Percentiles rank a stretch among this genome's conserved stretches.
Evolutionary conservation across 2,329 filamentous ascomycete genomes (phyloP).

Genomic region (Colletotrichum shisoi): DNA sequence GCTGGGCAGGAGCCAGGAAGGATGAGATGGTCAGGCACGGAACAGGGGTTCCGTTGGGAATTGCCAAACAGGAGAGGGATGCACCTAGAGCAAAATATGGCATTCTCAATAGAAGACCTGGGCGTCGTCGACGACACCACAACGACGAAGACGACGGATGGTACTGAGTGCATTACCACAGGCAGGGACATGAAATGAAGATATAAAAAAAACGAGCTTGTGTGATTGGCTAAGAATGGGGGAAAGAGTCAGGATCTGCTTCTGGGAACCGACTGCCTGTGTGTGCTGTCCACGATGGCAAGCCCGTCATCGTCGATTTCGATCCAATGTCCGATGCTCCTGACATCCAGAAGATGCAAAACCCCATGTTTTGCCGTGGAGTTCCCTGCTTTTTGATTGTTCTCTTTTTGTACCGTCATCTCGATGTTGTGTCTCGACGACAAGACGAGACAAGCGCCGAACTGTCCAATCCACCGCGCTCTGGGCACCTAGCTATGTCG

Average conservation of each 20-base stretch:
- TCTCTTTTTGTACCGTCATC: neutral
- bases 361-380: slow-evolving; percentile 29
- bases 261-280: neutral
- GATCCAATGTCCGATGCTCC: slow-evolving; percentile 25
- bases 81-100: slow-evolving; percentile 35
- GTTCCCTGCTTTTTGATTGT: neutral
- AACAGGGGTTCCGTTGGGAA: slow-evolving; percentile 11
- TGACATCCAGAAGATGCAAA: slow-evolving; percentile 29
- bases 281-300: slow-evolving; percentile 23
- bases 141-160: neutral
- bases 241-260: slow-evolving; percentile 8
- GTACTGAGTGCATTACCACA: too few species aligned
- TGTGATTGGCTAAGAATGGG: neutral
- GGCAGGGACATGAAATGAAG: neutral
- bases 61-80: slow-evolving; percentile 10
- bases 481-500: too few species aligned
- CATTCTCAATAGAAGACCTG: slow-evolving; percentile 13
- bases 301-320: slow-evolving; percentile 34
- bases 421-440: neutral
- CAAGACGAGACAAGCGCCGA: neutral
- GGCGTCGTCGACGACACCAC: neutral
- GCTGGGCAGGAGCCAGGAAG: neutral
- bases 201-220: too few species aligned
- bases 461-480: too few species aligned
- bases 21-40: neutral